Base-by-base conservation (phyloP, 257 asterid genomes). In the Solanum chmielewskii region DNA sequence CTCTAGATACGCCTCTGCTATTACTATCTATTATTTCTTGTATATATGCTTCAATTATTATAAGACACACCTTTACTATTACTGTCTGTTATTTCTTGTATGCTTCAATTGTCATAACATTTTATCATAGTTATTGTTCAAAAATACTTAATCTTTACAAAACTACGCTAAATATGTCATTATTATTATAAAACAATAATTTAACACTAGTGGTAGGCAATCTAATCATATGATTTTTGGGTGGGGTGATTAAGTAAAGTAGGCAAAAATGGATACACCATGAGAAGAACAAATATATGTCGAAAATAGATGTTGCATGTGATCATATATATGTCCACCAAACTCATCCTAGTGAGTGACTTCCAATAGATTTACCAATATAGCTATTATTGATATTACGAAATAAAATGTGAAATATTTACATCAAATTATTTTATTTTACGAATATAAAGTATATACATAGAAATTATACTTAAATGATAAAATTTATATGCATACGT, bases 331-430 rank as follows among this genome's bases (percentile, higher is more conserved):
- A 39, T 29, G 85, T 59, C 68, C 68, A 90, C 87, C 85, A 69
- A 90, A 91, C 90, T 85, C 89, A 88, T 88, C 37, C 42, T 37
- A 73, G 47, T 37, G 16, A 91, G 93, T 87, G 95, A 64, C 77
- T 88, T 92, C 91, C 93, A 93, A 84, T 88, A 89, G 91, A 92
- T 89, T 84, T 92, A 92, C 88, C 91, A 87, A 33, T 41, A 84
- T 82, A 81, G 14, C n/a, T 20, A 31, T 23, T 75, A 75, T 37
- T 20, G 45, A 71, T 15, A 27, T 68, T 68, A 68, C 7, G 21
- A 68, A 27, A 27, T 18, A 1, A 29, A 68, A 23, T 6, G 21
- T 27, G 7, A 0, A 5, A 20, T 37, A 21, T 5, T 20, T 37
- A 10, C 10, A 20, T n/a, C 5, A 12, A 37, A 74, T 37, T 12